Evolutionary conservation across 805 yeast species (phyloP), one percentile per base, ranked within the genome.

Genomic region (Saturnispora serradocipensis): DNA sequence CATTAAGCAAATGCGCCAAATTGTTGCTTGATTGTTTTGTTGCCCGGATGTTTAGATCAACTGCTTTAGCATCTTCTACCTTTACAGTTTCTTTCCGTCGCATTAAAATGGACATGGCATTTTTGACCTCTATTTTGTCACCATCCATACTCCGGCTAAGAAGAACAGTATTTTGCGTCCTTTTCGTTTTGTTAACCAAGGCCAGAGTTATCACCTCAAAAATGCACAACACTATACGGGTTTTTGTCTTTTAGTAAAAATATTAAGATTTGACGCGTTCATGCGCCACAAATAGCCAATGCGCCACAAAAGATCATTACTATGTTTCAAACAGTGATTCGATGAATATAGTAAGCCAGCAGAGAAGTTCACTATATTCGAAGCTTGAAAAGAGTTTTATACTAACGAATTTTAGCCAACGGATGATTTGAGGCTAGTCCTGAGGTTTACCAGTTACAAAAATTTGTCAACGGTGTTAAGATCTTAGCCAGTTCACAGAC

Each of bases 71-170:
- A 13, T 43, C 35, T 4, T 38, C 42, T 16, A 18, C 9, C 13
- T 38, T 38, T 7, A 25, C 24, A 10, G 42, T 38, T 16, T 32
- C 16, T n/a, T 43, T 43, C 24, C 30, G 46, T 18, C 30, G 36
- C 51, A 49, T 49, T 27, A 49, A 25, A 43, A 49, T 40, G 7
- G 51, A 49, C 47, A 49, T 43, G 42, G 51, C 51, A 49, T 49
- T 35, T 18, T 35, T 43, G 22, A 15, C 30, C 8, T 13, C 20
- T 1, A 18, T 3, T 13, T 24, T 24, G n/a, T 40, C 24, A 24
- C 22, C 16, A 13, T 40, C 44, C 44, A 40, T 40, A 13, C n/a
- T 11, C 18, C 30, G 3, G 16, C 25, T 18, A 9, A 38, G 24
- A 24, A 40, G 27, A 40, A 24, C 16, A 10, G 16, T 24, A 3